Base-by-base conservation (phyloP, 495 filamentous ascomycete genomes). In the Cladorrhinum samala region DNA sequence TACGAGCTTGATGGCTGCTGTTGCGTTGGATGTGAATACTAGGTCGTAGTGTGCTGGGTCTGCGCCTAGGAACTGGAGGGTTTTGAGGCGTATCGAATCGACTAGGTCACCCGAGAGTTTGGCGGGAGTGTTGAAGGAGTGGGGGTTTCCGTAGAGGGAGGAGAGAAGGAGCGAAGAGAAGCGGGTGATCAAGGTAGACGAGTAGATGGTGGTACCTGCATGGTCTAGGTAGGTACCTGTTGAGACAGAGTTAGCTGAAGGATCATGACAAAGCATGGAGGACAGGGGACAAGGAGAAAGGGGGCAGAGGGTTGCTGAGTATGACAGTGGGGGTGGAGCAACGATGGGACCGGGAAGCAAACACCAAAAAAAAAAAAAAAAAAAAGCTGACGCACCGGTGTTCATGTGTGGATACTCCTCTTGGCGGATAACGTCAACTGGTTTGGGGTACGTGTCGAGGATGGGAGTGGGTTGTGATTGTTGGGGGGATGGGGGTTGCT, bases 11-110 rank as follows among this genome's bases (percentile, higher is more conserved):
- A 95, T 87, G 11, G 81, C 92, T 1, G 90, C 91, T 0, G 92
- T 96, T 27, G 92, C 87, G 65, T 96, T 97, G 33, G 89, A 82
- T 52, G 91, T 88, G 66, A 97, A 97, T 19, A 96, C 79, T 16
- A 97, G 68, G 61, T 96, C 92, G 63, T 89, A 97, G 18, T 86
- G 76, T 4, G 83, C 78, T 1, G 90, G 89, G 57, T 89, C 82
- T 1, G 91, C 92, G 43, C 89, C 85, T 68, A 96, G 91, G 66
- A 92, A 89, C 49, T 84, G 86, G 52, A 91, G 83, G 3, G 79
- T 81, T 52, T 79, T 73, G 42, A 71, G 61, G n/a, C 87, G 73
- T 7, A 85, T 75, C 4, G 67, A 59, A 48, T 87, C 80, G 9
- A 89, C 77, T 41, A 76, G 70, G 14, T 77, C 67, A n/a, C 83